Evolutionary conservation across 768 basidiomycete genomes (phyloP), one percentile per base, ranked within the genome.

Genomic region (Lactarius psammicola): DNA sequence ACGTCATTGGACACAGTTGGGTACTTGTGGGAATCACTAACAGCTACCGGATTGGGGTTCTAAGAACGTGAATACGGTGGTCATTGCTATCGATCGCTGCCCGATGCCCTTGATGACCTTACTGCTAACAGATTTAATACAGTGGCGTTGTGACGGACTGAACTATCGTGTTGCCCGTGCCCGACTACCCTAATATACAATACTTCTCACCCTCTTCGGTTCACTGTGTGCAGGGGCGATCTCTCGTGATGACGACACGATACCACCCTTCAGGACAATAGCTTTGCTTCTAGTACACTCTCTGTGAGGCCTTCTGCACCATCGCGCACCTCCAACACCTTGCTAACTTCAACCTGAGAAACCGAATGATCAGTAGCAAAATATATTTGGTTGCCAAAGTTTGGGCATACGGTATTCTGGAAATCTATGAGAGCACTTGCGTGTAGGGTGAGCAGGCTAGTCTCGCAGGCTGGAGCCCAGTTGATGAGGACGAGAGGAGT

Each of bases 391-490:
- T 62, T 46, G 36, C 17, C 28, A 23, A 36, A 61, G 40, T 10
- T 17, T 23, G 20, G 33, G 63, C 33, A 58, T 42, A 91, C 94
- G 61, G 86, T 85, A 51, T 78, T 81, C 74, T 95, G 90, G 77
- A 97, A 95, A 69, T 88, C 84, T 59, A 92, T 73, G 49, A 91
- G 78, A 40, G 88, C 89, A 68, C 90, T 93, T 3, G 94, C 94
- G 71, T 97, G 91, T 6, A 96, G 80, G 5, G 93, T 78, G 72
- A 83, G 75, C 70, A 92, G 78, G 31, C 85, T 83, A 34, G 84
- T 93, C 74, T 95, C 93, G 71, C 87, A 88, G 9, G 87, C 81
- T 20, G 94, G 95, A 30, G 85, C 84, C 94, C 94, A 97, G 78
- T 95, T 95, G 75, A 97, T 78, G 56, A 96, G 80, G 15, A 92